Base-by-base conservation (phyloP, 108 stramenopile genomes). In the Cyclotella baltica region DNA sequence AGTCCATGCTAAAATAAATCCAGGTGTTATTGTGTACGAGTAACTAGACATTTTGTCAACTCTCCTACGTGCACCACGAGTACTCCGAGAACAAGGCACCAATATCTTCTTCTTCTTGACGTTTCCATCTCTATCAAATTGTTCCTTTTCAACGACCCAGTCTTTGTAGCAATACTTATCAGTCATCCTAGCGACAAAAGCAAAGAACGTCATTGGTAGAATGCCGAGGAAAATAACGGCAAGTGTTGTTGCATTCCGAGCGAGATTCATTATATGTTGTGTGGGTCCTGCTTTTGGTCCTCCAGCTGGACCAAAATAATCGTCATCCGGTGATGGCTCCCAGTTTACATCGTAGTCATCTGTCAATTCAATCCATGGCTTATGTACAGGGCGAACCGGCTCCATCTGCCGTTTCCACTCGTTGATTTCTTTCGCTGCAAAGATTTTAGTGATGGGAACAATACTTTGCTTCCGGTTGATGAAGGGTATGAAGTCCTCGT, bases 101-200 rank as follows among this genome's bases (percentile, higher is more conserved):
- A 63, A 11, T 18, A 73, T 47, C 29, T 62, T 62, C 23, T 65
- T n/a, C 53, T 66, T 75, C 64, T 66, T 66, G 9, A 11, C 6
- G 25, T 75, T 75, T 8, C 64, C 53, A 50, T 66, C 48, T 37
- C 38, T 29, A 35, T 75, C 64, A 3, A 33, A n/a, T 15, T 16
- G 36, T 28, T 61, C 36, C 18, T 56, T 56, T 35, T 65, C 64
- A 25, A 66, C 73, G 33, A 75, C 73, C 47, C 46, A 56, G 28
- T 75, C 73, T 13, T 37, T 2, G 38, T 75, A 75, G 11, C 23
- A 34, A 34, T 75, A 65, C 37, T 75, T 57, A 4, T 65, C 27
- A 10, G 38, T 75, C 52, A 40, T 47, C 8, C 28, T n/a, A 18
- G 46, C 29, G 25, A 73, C 48, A 30, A 30, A 29, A 3, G 6